Base-by-base conservation (phyloP, 1,284 basidiomycete species). In the Gomphus sp. region DNA sequence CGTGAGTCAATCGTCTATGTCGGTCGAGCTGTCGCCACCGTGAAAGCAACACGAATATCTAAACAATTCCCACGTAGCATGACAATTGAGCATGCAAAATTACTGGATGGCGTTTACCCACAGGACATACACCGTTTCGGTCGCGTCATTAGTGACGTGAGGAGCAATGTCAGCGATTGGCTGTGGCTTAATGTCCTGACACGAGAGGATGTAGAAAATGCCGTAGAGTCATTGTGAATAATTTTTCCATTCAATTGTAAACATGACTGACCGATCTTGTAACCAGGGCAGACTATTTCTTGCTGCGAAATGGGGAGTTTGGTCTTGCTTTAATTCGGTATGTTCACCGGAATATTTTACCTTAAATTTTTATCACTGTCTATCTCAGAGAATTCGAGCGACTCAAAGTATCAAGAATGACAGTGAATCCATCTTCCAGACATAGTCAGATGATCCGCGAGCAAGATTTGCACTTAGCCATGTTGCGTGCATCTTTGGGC, bases 101-200 rank as follows among this genome's bases (percentile, higher is more conserved):
- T 87, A 47, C 71, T 94, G 1, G 82, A 86, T 63, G 73, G 73
- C 5, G 84, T 87, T 1, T 74, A 87, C 4, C 84, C 89, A 0
- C 81, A 90, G 66, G 84, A 90, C 62, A 81, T 82, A 58, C 85
- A 88, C 62, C 78, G 75, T n/a, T 89, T 94, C 64, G 89, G 91
- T 66, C 72, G 76, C 18, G 80, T 85, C 59, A 80, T 93, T 34
- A 74, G 81, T 28, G 80, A 85, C 60, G 87, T 93, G 55, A 73
- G 87, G 60, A 84, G 78, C 2, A 81, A 85, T 59, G 78, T 91
- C 59, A 87, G 89, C 63, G 91, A 93, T 73, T 96, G 93, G 93
- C 75, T 96, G 2, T 96, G 93, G 91, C 73, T 84, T 36, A 91
- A 93, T 66, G 87, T 96, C 36, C 76, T 96, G 56, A 95, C 91